Base-by-base conservation (phyloP, 352 stramenopile species). In the Globisporangium heterothallicum region DNA sequence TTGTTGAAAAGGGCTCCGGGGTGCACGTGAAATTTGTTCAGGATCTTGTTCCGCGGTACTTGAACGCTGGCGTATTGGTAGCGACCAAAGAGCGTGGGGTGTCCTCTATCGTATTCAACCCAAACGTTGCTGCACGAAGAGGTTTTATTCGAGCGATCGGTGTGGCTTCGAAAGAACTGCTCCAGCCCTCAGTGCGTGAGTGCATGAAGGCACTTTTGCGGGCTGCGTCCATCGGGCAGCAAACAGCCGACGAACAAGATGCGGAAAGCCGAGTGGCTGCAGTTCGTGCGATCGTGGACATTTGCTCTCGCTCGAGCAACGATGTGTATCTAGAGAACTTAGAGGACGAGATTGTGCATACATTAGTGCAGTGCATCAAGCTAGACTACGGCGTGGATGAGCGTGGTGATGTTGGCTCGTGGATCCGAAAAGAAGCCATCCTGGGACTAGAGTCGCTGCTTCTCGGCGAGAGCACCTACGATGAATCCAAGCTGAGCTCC, bases 351-450 rank as follows among this genome's bases (percentile, higher is more conserved):
- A 80, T 98, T 4, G 80, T 98, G 14, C 58, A 78, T 12, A 72
- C 92, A 29, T 72, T 99, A 2, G 59, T 98, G 14, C 49, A 59
- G 19, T 87, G 81, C 51, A 84, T 95, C 9, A 72, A 95, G 42
- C 68, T 88, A 43, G 97, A 99, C 69, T 99, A 99, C 64, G 92
- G 84, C 21, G 84, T 95, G 9, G 96, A 99, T 71, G 95, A 98
- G 69, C 84, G 97, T 38, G 97, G 97, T 6, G 97, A 99, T 72
- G 95, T 99, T 18, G 97, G 97, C 10, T 99, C 95, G 10, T 99
- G 96, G 96, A 95, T 96, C 36, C 81, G 97, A 34, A 96, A 96
- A 58, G 92, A 88, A 59, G 92, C 96, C 14, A 97, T 99, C 78
- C 49, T 92, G 24, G 94, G 84, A 10, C 66, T 98, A 8, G 76